phyloP scores from a whole-genome alignment of 2,329 filamentous ascomycete genomes.

The Colletotrichum sidae region DNA sequence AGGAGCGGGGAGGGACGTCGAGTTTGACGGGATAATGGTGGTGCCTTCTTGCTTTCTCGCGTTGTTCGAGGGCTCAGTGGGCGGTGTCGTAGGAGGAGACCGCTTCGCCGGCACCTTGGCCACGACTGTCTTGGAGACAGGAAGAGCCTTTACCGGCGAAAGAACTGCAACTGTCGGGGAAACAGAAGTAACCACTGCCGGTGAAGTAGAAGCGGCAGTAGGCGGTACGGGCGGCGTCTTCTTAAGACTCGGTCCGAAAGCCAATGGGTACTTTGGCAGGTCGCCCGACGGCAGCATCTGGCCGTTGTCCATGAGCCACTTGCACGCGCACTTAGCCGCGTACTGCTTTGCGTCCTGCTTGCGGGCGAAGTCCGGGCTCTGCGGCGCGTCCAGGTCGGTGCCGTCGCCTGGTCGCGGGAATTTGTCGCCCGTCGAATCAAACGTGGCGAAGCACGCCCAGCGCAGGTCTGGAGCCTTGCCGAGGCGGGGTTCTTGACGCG shows the following conservation, averaged over 20 bases:
- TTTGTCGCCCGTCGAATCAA: conserved; percentile 21
- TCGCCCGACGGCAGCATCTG: conserved; percentile 43
- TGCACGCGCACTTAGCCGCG: conserved; percentile 60
- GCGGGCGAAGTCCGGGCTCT: conserved; percentile 25
- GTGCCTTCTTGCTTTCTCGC: not conserved
- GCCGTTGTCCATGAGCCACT: conserved; percentile 50
- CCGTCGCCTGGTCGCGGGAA: conserved; percentile 42
- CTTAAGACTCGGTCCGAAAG: conserved; percentile 3
- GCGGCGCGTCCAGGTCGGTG: conserved; percentile 38
- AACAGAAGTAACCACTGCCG: not conserved
- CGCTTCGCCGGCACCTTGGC: conserved; percentile 8
- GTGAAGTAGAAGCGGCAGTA: not conserved
- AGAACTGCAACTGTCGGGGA: not conserved
- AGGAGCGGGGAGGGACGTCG: not conserved
- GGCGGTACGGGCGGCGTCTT: not conserved
- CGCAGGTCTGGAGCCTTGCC: conserved; percentile 29
- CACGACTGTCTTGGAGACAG: not conserved
- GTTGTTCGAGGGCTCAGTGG: not conserved
- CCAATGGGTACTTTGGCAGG: conserved; percentile 38
- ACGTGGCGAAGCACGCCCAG: conserved; percentile 28
- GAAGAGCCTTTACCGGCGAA: no score
- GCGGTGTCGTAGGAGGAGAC: conserved; percentile 1
- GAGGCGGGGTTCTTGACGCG: conserved; percentile 28
- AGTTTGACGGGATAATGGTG: not conserved
- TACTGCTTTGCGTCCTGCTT: conserved; percentile 61